phyloP scores from a whole-genome alignment of 192 early-diverging fungal genomes.

The Coemansia sp. region DNA sequence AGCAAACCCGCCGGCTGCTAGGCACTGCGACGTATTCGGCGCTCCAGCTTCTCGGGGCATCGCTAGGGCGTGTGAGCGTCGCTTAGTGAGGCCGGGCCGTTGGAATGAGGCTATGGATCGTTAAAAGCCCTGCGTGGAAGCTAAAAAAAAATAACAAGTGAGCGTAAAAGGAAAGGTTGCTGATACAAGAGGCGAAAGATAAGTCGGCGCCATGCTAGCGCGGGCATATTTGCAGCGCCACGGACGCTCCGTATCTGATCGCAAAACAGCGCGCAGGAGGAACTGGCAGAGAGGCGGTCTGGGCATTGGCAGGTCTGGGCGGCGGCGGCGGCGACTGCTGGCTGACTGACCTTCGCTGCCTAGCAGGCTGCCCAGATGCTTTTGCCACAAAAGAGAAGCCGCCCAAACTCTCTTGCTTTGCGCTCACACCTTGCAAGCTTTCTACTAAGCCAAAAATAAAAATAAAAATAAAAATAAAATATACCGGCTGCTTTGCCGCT shows the following conservation, averaged over 20 bases:
- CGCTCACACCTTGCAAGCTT: no score
- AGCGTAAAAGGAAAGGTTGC: background rate
- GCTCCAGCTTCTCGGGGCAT: conserved; percentile 24
- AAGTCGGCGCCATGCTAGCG: background rate
- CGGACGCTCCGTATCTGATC: background rate
- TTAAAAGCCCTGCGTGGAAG: background rate
- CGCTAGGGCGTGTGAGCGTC: background rate
- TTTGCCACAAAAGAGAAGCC: no score
- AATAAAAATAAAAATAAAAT: no score
- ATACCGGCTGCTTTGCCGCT: no score
- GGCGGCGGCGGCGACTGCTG: no score
- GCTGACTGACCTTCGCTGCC: no score
- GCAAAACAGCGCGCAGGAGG: background rate
- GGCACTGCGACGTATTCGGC: conserved; percentile 57
- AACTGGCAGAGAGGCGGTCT: background rate
- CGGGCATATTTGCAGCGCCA: background rate
- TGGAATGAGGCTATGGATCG: background rate
- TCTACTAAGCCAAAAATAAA: no score
- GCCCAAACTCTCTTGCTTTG: no score
- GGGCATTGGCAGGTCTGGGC: background rate
- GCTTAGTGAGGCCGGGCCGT: background rate
- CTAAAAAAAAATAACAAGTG: no score
- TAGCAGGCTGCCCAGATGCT: no score
- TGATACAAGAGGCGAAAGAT: background rate
- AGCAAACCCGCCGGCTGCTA: conserved; percentile 83